Evolutionary conservation across 2,329 filamentous ascomycete genomes (phyloP).

Genomic region (Hypocrella siamensis): DNA sequence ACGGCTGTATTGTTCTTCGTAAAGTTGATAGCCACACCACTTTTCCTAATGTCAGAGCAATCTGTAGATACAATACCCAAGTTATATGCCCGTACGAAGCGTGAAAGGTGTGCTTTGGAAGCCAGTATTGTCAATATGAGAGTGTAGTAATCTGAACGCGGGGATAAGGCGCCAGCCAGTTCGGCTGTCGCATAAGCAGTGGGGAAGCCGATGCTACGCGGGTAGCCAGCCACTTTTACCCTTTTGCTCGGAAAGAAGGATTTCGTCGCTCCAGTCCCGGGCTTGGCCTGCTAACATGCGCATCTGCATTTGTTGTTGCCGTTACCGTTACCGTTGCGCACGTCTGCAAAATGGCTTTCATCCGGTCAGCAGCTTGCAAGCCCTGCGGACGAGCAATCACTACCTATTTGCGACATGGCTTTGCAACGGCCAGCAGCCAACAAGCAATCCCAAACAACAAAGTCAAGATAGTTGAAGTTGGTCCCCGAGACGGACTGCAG

Average conservation of each 20-base stretch:
- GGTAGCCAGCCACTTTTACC: too few relatives aligned
- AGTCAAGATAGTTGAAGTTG: slow-evolving; percentile 64
- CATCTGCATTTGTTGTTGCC: neutral
- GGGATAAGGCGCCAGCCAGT: too few relatives aligned
- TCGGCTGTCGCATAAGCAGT: neutral
- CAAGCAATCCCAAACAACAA: slow-evolving; percentile 20
- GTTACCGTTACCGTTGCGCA: neutral
- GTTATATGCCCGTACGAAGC: neutral
- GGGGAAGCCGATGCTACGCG: neutral
- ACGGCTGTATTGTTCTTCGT: slow-evolving; percentile 22
- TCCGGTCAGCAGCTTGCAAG: slow-evolving; percentile 22
- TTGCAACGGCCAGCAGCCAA: slow-evolving; percentile 22
- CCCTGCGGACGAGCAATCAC: slow-evolving; percentile 19
- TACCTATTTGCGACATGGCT: slow-evolving; percentile 16
- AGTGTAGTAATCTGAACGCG: too few relatives aligned
- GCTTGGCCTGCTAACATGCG: neutral
- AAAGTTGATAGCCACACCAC: slow-evolving; percentile 18
- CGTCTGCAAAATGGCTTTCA: slow-evolving; percentile 14
- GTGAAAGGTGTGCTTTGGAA: too few relatives aligned
- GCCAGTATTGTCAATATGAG: too few relatives aligned
- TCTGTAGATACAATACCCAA: slow-evolving; percentile 12
- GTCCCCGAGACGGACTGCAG: slow-evolving; percentile 73
- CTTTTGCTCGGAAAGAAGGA: too few relatives aligned
- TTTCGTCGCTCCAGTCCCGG: too few relatives aligned
- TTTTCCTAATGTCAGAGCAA: slow-evolving; percentile 19